Evolutionary conservation across 2,329 filamentous ascomycete species (phyloP).

Genomic region (Beauveria asiatica): DNA sequence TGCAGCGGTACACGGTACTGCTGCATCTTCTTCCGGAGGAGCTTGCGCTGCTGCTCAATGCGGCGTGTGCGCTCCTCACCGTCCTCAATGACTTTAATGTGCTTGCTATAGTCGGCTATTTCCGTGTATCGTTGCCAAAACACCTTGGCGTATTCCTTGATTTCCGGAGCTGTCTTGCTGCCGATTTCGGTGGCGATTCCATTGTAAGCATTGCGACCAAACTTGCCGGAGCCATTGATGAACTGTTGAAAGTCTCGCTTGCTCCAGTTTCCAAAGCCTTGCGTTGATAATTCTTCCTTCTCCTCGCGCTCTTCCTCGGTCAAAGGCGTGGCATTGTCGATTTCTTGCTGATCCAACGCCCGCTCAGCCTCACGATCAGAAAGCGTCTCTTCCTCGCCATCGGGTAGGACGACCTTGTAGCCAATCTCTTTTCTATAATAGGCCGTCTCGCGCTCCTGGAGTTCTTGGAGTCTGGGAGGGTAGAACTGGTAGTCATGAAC

Average conservation of each 20-base stretch:
- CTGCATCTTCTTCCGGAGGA: constrained; percentile 89
- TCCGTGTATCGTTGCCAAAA: constrained; percentile 96
- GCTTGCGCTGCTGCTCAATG: constrained; percentile 84
- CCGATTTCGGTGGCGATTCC: constrained; percentile 85
- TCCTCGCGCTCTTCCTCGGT: constrained; percentile 84
- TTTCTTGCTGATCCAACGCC: constrained; percentile 79
- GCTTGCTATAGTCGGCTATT: constrained; percentile 81
- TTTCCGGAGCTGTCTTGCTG: constrained; percentile 75
- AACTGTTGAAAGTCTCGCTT: constrained; percentile 97
- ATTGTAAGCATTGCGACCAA: constrained; percentile 77
- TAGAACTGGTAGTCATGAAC: constrained; percentile 99
- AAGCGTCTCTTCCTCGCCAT: constrained; percentile 80
- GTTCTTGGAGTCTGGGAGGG: constrained; percentile 69
- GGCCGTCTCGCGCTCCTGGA: constrained; percentile 94
- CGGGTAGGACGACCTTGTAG: constrained; percentile 84
- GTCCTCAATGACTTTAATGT: constrained; percentile 80
- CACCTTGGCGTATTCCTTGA: constrained; percentile 84
- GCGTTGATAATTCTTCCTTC: constrained; percentile 70
- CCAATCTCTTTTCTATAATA: constrained; percentile 93
- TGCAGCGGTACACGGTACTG: constrained; percentile 96
- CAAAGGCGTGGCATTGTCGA: constrained; percentile 81
- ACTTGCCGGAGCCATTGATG: constrained; percentile 88
- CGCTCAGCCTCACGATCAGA: constrained; percentile 82
- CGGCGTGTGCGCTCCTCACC: constrained; percentile 86
- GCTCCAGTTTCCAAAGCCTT: constrained; percentile 94